These are phyloP conservation scores for Pythium chondricola DNA, from an alignment of 352 stramenopile genomes.

Conservation along the genomic window DNA sequence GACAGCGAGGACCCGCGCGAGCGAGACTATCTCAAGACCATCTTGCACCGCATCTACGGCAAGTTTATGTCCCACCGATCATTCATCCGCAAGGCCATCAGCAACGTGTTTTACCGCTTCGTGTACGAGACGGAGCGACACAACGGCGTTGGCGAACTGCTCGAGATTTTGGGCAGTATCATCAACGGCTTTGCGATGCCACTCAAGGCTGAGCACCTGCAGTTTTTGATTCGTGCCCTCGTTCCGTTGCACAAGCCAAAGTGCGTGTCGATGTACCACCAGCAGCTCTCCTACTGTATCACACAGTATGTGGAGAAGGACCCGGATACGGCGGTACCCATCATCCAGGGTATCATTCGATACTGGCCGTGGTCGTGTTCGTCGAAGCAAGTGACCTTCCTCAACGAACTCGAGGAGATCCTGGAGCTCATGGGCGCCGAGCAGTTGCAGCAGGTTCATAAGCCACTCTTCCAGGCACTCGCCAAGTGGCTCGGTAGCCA, in stretches of 20 bases:
- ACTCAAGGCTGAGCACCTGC: slow-evolving; percentile 96
- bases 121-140: slow-evolving; percentile 96
- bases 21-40: slow-evolving; percentile 99
- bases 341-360: slow-evolving; percentile 92
- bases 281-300: slow-evolving; percentile 99
- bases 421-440: slow-evolving; percentile 92
- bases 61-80: slow-evolving; percentile 98
- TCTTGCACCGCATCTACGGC: slow-evolving; percentile 98
- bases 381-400: slow-evolving; percentile 91
- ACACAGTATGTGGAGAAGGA: slow-evolving; percentile 99
- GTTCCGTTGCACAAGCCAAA: slow-evolving; percentile 97
- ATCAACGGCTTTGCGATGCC: slow-evolving; percentile 99
- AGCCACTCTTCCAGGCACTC: slow-evolving; percentile 72
- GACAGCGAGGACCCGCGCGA: slow-evolving; percentile 96
- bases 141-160: slow-evolving; percentile 95
- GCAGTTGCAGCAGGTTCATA: slow-evolving; percentile 68
- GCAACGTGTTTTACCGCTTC: slow-evolving; percentile 98
- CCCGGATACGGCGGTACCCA: slow-evolving; percentile 91
- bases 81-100: slow-evolving; percentile 97
- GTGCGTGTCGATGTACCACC: slow-evolving; percentile 94
- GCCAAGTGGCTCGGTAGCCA: slow-evolving; percentile 88
- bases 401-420: slow-evolving; percentile 99
- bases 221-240: slow-evolving; percentile 91
- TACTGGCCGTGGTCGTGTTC: slow-evolving; percentile 92
- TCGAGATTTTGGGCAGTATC: slow-evolving; percentile 98